These are phyloP conservation scores for Aspergillus ostianus DNA, from an alignment of 495 filamentous ascomycete genomes.

Conservation along the genomic window DNA sequence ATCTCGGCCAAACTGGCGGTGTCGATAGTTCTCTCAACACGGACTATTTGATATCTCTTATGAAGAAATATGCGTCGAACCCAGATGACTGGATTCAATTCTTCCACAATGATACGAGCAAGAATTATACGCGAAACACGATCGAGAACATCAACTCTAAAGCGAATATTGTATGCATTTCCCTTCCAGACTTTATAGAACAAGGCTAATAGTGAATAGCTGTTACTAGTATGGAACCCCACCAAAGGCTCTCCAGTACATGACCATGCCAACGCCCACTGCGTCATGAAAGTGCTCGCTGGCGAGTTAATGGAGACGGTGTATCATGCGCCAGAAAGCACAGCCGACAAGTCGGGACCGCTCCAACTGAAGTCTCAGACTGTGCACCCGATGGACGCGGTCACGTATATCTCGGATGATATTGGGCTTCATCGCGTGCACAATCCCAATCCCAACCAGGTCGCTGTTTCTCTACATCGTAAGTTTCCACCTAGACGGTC, in stretches of 20 bases:
- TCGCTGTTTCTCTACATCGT: conserved; percentile 82
- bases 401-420: conserved; percentile 77
- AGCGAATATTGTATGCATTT: conserved; percentile 33
- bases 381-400: conserved; percentile 50
- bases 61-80: conserved; percentile 32
- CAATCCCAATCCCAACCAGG: conserved; percentile 63
- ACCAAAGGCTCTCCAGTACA: conserved; percentile 78
- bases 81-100: conserved; percentile 34
- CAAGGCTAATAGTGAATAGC: conserved; percentile 35
- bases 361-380: conserved; percentile 27
- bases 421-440: conserved; percentile 79
- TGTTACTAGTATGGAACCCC: conserved; percentile 87
- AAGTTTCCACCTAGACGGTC: conserved; percentile 23
- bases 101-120: conserved; percentile 35
- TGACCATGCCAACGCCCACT: conserved; percentile 82
- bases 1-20: conserved; percentile 28
- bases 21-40: conserved; percentile 31
- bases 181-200: not conserved
- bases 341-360: conserved; percentile 15
- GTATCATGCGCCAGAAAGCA: conserved; percentile 62
- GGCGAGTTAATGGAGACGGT: conserved; percentile 70
- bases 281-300: conserved; percentile 55
- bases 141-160: conserved; percentile 40
- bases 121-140: conserved; percentile 39
- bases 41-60: conserved; percentile 30